Conservation (phyloP, 345 rosid species). For the Euphorbia tirucalli region DNA sequence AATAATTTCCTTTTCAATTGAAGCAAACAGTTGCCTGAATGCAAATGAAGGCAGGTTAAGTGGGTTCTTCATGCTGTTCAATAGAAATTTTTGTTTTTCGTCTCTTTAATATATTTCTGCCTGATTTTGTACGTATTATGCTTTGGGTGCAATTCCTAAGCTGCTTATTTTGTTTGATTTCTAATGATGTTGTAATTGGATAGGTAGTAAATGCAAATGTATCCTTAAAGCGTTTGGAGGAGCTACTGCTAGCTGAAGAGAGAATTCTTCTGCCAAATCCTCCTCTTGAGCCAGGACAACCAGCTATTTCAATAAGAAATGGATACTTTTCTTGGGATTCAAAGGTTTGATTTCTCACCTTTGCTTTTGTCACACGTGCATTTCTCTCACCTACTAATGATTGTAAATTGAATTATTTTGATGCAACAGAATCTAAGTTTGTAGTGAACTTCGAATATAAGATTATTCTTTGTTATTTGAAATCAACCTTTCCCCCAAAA, state of each 20-base stretch:
- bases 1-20: neutral
- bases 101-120: neutral
- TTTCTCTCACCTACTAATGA: neutral
- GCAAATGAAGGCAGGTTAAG: neutral
- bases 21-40: neutral
- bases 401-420: neutral
- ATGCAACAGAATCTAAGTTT: neutral
- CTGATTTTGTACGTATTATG: neutral
- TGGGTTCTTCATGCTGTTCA: neutral
- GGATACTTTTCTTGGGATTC: slow-evolving; percentile 96
- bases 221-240: slow-evolving; percentile 91
- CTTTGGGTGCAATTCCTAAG: neutral
- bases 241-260: slow-evolving; percentile 82
- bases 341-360: slow-evolving; percentile 46
- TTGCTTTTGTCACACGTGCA: neutral
- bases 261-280: slow-evolving; percentile 91
- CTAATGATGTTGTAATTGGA: slow-evolving; percentile 26
- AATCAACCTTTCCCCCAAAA: neutral
- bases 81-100: neutral
- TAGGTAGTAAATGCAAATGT: slow-evolving; percentile 95
- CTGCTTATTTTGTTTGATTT: slow-evolving; percentile 6
- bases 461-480: neutral
- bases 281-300: slow-evolving; percentile 62
- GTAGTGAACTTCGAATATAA: neutral
- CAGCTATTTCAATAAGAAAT: slow-evolving; percentile 79